Base-by-base conservation (phyloP, 2,329 filamentous ascomycete species). In the Beauveria sp. region DNA sequence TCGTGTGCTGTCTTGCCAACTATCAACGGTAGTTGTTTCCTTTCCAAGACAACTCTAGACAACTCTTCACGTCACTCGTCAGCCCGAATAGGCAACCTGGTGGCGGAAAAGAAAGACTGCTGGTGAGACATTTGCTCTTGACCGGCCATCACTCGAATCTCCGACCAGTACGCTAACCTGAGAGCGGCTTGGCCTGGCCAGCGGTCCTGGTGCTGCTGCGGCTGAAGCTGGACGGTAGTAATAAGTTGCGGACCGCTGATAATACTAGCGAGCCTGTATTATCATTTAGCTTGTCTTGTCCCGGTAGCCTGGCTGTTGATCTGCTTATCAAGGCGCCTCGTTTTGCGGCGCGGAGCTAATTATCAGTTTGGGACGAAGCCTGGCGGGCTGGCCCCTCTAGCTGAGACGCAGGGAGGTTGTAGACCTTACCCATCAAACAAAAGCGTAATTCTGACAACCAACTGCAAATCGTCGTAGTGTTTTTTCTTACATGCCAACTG, bases 371-470 rank as follows among this genome's bases (percentile, higher is more conserved):
- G 56, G 56, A 51, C 46, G 34, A 43, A n/a, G n/a, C 24, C 34
- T 42, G 45, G 20, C 45, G 30, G 22, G 18, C 24, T 38, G 22
- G 47, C 47, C 49, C 49, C 34, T 60, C 47, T 24, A 52, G 57
- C 49, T 53, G 57, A 60, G 57, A 60, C 57, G 28, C 30, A 26
- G 20, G 30, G 45, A 58, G 56, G 53, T 24, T 12, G 20, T 38
- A 43, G 57, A 60, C 57, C 57, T 60, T 53, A 60, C 57, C 57
- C 57, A 60, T 53, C 26, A 51, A 60, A 55, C 10, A n/a, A 12
- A 24, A 50, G 20, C 34, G 34, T 38, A 5, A 16, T 38, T 16
- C 34, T 38, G 12, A 38, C 34, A 38, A 38, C 5, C 12, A 38
- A 38, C 5, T 38, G 12, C 34, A 16, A 38, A 12, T 38, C 3